phyloP scores from a whole-genome alignment of 2,329 filamentous ascomycete genomes.

The Calonectria multiphialidica region DNA sequence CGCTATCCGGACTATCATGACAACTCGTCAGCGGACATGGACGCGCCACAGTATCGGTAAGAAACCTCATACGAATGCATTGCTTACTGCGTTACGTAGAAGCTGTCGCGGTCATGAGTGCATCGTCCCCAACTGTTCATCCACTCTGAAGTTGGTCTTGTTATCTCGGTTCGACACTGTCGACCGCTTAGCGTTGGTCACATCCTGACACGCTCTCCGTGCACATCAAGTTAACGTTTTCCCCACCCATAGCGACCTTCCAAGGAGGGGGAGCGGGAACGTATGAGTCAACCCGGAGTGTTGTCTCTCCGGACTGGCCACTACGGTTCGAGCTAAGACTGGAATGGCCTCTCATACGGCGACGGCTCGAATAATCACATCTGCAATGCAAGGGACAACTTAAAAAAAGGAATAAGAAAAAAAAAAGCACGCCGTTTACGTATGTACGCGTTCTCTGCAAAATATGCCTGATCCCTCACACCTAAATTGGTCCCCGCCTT shows the following conservation, averaged over 20 bases:
- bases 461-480: neutral
- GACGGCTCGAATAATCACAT: neutral
- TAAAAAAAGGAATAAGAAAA: neutral
- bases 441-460: neutral
- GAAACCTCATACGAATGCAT: neutral
- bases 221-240: neutral
- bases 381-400: neutral
- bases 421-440: neutral
- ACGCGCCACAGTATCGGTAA: neutral
- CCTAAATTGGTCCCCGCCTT: neutral
- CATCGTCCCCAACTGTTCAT: neutral
- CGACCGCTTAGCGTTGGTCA: neutral
- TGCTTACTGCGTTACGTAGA: conserved; percentile 12
- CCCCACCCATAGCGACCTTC: neutral
- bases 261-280: neutral
- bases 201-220: neutral
- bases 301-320: neutral
- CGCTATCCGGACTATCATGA: neutral
- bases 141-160: neutral
- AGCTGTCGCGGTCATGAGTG: neutral
- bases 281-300: conserved; percentile 13
- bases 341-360: neutral
- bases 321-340: neutral
- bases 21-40: neutral
- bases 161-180: neutral